Base-by-base conservation (phyloP, 306 rosid genomes). In the Quercus rubra region DNA sequence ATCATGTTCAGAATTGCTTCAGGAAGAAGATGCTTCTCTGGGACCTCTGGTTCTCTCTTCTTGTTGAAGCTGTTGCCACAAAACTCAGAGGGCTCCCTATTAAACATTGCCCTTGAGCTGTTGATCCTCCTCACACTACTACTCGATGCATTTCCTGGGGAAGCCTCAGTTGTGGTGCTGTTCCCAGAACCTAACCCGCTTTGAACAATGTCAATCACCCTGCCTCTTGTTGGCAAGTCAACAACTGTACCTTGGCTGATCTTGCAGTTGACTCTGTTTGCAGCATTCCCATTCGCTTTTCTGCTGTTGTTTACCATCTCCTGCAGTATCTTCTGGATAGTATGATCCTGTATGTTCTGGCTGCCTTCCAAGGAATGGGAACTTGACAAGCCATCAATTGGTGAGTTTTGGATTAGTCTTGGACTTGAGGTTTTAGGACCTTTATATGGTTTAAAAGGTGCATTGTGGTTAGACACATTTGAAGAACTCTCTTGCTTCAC, bases 271-370 rank as follows among this genome's bases (percentile, higher is more conserved):
- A 31, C 70, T 28, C 43, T 30, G 43, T 43, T 73, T 41, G 56
- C 57, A 30, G 10, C 78, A 15, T 27, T 52, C 58, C 43, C 57
- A 19, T 75, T 41, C 33, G 27, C 70, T 54, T 73, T 23, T 33
- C 17, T 72, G 52, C 79, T 83, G 55, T 27, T 55, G 73, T 83
- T 74, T 46, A 82, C 56, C 64, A 79, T 51, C 63, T 79, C 87
- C 81, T 71, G 81, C n/a, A 79, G 35, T 1, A 79, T 30, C 71
- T 79, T 79, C 23, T 70, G 69, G 66, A 83, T 62, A 11, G 72
- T 17, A 6, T 31, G 9, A 20, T 75, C 78, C 61, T 38, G 69
- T 35, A 52, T 31, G 17, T 67, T 74, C 55, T 67, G 75, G 61
- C 20, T 20, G 21, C 69, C 30, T 23, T 38, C 62, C 8, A 46